phyloP scores from a whole-genome alignment of 495 filamentous ascomycete genomes.

The Penicillium coffeae region DNA sequence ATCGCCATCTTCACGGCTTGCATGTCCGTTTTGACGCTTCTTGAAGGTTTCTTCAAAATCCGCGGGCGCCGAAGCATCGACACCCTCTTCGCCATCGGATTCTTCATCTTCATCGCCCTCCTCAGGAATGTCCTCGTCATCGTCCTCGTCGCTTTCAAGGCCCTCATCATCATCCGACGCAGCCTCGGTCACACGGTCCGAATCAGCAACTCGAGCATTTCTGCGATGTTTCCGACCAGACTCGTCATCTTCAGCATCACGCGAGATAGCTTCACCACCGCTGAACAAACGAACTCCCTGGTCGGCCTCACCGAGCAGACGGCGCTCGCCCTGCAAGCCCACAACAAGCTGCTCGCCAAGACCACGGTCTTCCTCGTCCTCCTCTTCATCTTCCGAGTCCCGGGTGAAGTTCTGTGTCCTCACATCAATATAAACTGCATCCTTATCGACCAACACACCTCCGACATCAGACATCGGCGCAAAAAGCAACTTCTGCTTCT shows the following conservation, averaged over 20 bases:
- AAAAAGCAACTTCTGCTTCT: slow-evolving; percentile 93
- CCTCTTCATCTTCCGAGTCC: slow-evolving; percentile 52
- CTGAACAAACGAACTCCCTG: slow-evolving; percentile 80
- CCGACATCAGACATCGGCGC: slow-evolving; percentile 98
- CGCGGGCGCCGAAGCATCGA: slow-evolving; percentile 40
- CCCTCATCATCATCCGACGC: slow-evolving; percentile 60
- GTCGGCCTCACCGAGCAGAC: slow-evolving; percentile 74
- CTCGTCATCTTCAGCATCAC: slow-evolving; percentile 55
- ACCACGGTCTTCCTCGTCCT: slow-evolving; percentile 63
- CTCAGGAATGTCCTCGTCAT: slow-evolving; percentile 22
- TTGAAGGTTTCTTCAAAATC: slow-evolving; percentile 41
- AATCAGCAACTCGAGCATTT: slow-evolving; percentile 58
- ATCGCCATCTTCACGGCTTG: slow-evolving; percentile 52
- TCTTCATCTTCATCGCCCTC: slow-evolving; percentile 29
- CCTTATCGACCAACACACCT: slow-evolving; percentile 78
- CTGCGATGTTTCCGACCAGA: slow-evolving; percentile 69
- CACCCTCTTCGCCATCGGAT: slow-evolving; percentile 26
- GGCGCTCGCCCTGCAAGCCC: slow-evolving; percentile 77
- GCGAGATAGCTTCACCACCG: slow-evolving; percentile 65
- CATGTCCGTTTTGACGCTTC: slow-evolving; percentile 40
- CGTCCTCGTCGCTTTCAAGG: slow-evolving; percentile 43
- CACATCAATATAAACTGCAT: slow-evolving; percentile 75
- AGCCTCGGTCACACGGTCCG: slow-evolving; percentile 52
- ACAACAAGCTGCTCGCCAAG: slow-evolving; percentile 92
- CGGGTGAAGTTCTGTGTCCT: slow-evolving; percentile 75